Conservation (phyloP, 805 yeast species). For the Pichia pseudocactophila region DNA sequence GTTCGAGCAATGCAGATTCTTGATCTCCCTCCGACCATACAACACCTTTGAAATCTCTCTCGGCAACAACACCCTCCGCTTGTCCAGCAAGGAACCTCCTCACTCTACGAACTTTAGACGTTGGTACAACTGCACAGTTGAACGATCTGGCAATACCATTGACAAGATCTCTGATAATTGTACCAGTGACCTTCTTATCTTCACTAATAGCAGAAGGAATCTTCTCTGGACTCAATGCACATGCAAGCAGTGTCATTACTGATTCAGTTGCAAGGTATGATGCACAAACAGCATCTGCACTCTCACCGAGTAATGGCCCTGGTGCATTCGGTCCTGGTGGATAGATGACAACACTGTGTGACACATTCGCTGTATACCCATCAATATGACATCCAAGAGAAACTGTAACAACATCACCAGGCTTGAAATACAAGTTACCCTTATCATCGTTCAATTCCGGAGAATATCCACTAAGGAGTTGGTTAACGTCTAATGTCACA, state of each 20-base stretch:
- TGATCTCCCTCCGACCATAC: constrained; percentile 80
- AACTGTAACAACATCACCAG: constrained; percentile 83
- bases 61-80: constrained; percentile 85
- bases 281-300: constrained; percentile 87
- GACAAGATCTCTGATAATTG: constrained; percentile 61
- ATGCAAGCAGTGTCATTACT: constrained; percentile 66
- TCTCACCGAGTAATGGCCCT: constrained; percentile 75
- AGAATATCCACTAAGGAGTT: constrained; percentile 66
- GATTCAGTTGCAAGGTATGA: constrained; percentile 85
- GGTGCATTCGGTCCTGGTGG: constrained; percentile 55
- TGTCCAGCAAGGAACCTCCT: constrained; percentile 95
- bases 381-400: constrained; percentile 88
- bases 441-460: constrained; percentile 77
- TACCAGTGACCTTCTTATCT: constrained; percentile 49
- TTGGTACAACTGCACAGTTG: constrained; percentile 83
- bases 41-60: constrained; percentile 87
- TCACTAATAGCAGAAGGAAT: constrained; percentile 40
- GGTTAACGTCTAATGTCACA: constrained; percentile 79
- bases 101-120: constrained; percentile 83
- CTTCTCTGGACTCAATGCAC: constrained; percentile 68
- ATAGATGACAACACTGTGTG: constrained; percentile 81
- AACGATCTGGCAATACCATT: constrained; percentile 81
- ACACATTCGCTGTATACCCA: constrained; percentile 81
- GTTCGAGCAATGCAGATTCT: constrained; percentile 40
- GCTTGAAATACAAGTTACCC: constrained; percentile 37